Percentiles rank a stretch among this genome's conserved stretches.
phyloP scores from a whole-genome alignment of 148 eudicot species.

The Bassia scoparia region DNA sequence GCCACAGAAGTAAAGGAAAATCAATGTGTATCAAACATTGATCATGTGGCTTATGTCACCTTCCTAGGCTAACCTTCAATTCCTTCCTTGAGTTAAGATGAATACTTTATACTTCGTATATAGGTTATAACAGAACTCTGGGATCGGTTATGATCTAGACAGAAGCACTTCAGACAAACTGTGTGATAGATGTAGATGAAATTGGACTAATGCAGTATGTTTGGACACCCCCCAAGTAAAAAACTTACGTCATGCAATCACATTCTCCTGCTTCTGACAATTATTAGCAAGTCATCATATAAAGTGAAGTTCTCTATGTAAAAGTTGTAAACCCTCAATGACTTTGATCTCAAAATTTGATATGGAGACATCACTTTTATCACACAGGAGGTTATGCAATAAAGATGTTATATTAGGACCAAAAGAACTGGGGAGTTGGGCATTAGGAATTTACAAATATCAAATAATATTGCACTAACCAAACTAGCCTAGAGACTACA shows the following conservation, averaged over 20 bases:
- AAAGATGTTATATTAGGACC: not conserved
- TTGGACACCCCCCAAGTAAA: not conserved
- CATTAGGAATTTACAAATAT: too few species aligned
- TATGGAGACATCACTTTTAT: not conserved
- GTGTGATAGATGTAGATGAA: not conserved
- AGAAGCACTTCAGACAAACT: not conserved
- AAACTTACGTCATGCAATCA: slow-evolving; percentile 1
- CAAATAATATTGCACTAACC: too few species aligned
- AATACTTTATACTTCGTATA: too few species aligned
- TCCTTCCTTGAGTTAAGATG: not conserved
- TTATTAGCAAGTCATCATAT: not conserved
- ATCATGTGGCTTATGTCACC: not conserved
- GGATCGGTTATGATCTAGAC: not conserved
- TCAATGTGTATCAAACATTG: not conserved
- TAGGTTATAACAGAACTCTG: not conserved
- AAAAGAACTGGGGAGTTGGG: too few species aligned
- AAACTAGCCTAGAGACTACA: too few species aligned
- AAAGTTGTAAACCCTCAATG: not conserved
- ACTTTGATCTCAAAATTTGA: not conserved
- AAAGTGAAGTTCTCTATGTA: not conserved
- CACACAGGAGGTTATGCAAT: not conserved
- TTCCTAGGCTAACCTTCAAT: not conserved
- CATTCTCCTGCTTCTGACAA: not conserved
- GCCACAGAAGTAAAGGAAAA: not conserved
- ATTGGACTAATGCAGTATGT: not conserved